Evolutionary conservation across 2,329 filamentous ascomycete species (phyloP).

Genomic region (Lomentospora prolificans): DNA sequence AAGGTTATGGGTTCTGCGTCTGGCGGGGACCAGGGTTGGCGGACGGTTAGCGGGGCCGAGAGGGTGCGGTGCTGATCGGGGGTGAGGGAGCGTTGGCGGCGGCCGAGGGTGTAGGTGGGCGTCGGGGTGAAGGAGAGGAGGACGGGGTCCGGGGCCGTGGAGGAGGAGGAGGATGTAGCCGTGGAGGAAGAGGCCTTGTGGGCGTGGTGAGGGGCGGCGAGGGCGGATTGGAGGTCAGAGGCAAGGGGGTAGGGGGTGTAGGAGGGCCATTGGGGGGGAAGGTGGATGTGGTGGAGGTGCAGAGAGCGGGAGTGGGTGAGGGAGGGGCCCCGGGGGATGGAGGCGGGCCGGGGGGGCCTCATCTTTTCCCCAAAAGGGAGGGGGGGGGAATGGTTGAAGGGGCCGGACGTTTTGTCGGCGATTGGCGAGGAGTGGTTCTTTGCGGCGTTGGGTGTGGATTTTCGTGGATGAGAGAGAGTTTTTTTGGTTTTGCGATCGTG

Average conservation of each 20-base stretch:
- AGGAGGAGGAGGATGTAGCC: background rate
- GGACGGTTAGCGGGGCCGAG: slow-evolving; percentile 27
- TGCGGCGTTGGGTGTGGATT: too few species aligned
- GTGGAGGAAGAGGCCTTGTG: background rate
- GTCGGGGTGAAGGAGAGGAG: slow-evolving; percentile 74
- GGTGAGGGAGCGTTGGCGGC: slow-evolving; percentile 55
- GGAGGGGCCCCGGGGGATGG: background rate
- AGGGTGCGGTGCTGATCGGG: slow-evolving; percentile 34
- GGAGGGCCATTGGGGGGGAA: slow-evolving; percentile 1
- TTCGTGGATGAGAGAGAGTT: too few species aligned
- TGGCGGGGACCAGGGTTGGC: slow-evolving; percentile 15
- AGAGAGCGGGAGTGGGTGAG: background rate
- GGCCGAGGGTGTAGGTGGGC: slow-evolving; percentile 83
- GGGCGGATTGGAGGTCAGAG: slow-evolving; percentile 22
- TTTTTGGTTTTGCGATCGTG: background rate
- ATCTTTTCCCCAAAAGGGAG: too few species aligned
- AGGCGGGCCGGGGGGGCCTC: background rate
- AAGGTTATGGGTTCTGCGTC: slow-evolving; percentile 19
- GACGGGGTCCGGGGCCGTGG: slow-evolving; percentile 46
- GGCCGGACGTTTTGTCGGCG: too few species aligned
- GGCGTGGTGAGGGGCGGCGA: slow-evolving; percentile 17
- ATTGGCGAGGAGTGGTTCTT: too few species aligned
- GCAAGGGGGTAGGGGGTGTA: slow-evolving; percentile 8
- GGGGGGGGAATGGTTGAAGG: too few species aligned
- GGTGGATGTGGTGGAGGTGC: slow-evolving; percentile 6